Conservation (phyloP, 2,329 filamentous ascomycete species). For the Fusarium sp. region DNA sequence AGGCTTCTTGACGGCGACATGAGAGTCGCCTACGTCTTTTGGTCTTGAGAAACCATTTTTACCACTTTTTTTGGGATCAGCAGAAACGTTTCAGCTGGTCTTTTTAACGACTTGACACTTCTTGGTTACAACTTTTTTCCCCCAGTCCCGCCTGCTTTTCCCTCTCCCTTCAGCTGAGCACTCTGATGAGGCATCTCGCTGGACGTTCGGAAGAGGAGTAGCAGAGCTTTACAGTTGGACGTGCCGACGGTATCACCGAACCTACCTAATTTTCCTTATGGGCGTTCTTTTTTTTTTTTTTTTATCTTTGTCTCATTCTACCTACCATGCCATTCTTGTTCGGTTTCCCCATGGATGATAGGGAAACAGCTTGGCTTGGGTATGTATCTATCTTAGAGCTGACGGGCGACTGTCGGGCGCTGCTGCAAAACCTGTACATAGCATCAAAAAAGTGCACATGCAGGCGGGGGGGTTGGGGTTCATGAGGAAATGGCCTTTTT, state of each 20-base stretch:
- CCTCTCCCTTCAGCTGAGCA: not conserved
- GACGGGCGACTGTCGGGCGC: conserved; percentile 29
- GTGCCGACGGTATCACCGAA: conserved; percentile 40
- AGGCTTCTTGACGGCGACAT: conserved; percentile 30
- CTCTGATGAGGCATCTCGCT: not conserved
- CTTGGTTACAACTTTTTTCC: conserved; percentile 18
- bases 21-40: not conserved
- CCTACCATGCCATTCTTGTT: conserved; percentile 12
- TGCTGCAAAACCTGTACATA: conserved; percentile 39
- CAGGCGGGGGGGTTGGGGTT: conserved; percentile 24
- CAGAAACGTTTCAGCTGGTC: conserved; percentile 7
- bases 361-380: conserved; percentile 13
- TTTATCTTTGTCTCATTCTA: conserved; percentile 15
- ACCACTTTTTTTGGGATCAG: conserved; percentile 14
- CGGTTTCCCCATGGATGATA: conserved; percentile 7
- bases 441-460: conserved; percentile 17
- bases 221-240: conserved; percentile 35
- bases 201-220: conserved; percentile 1
- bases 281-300: conserved; percentile 22
- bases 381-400: conserved; percentile 40
- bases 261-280: conserved; percentile 36
- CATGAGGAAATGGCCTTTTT: not conserved
- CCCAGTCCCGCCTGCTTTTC: conserved; percentile 25
- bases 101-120: conserved; percentile 37
- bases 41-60: conserved; percentile 16